These are phyloP conservation scores for Lentinula lateritia DNA, from an alignment of 768 basidiomycete genomes.

Conservation along the genomic window DNA sequence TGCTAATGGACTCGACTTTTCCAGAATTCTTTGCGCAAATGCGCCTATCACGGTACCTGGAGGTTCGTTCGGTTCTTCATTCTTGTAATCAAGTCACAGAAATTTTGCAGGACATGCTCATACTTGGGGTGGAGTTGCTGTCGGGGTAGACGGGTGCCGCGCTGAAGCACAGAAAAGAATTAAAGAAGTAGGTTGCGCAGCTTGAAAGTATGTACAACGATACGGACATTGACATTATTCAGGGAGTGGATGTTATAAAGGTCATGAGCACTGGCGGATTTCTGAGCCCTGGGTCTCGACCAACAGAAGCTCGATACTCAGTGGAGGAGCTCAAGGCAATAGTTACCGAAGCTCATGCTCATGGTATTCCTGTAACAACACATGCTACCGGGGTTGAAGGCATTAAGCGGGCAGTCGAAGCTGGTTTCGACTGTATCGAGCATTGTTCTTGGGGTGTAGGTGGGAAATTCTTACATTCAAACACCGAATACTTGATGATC, in stretches of 20 bases:
- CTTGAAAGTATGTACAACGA: neutral
- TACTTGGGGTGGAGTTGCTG: constrained; percentile 3
- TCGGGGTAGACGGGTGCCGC: neutral
- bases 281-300: neutral
- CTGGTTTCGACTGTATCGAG: constrained; percentile 4
- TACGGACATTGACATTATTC: neutral
- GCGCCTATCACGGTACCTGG: constrained; percentile 2
- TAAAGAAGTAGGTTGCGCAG: neutral
- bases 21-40: neutral
- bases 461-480: neutral
- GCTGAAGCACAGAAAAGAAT: constrained; percentile 2
- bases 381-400: constrained; percentile 6
- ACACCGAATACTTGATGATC: neutral
- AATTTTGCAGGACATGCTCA: constrained; percentile 1
- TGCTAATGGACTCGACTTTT: neutral
- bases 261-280: constrained; percentile 6
- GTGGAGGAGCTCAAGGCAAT: constrained; percentile 6
- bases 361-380: constrained; percentile 4
- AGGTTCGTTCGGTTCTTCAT: neutral
- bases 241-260: constrained; percentile 2
- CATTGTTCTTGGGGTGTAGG: constrained; percentile 5
- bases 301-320: neutral
- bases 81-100: neutral
- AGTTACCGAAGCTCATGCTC: neutral
- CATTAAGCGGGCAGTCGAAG: constrained; percentile 1